phyloP scores from a whole-genome alignment of 257 asterid genomes.

The Solanum etuberosum region DNA sequence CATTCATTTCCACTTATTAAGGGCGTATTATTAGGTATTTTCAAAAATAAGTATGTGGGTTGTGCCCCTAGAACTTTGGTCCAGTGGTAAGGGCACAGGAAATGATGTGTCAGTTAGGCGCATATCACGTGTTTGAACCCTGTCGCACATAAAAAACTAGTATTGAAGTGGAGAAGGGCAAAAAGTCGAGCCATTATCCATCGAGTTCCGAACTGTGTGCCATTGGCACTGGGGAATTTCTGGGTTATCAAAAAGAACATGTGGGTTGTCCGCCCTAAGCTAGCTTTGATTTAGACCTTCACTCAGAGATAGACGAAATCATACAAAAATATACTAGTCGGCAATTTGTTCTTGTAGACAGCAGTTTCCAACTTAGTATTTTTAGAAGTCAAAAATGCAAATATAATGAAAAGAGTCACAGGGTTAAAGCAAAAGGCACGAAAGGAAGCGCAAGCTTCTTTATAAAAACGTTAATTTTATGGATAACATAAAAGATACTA shows the following conservation, averaged over 20 bases:
- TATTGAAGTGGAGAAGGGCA: neutral
- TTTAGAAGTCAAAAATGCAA: neutral
- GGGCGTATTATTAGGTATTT: neutral
- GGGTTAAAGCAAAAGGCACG: neutral
- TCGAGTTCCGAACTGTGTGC: neutral
- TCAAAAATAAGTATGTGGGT: neutral
- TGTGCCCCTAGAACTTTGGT: neutral
- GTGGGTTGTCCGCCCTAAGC: neutral
- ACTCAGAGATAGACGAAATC: neutral
- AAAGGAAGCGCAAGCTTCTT: neutral
- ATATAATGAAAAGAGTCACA: neutral
- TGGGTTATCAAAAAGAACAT: neutral
- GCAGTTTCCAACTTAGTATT: neutral
- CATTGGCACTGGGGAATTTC: neutral
- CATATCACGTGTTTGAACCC: neutral
- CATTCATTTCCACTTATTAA: neutral
- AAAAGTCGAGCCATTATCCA: neutral
- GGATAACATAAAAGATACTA: neutral
- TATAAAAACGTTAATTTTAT: neutral
- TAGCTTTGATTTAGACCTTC: neutral
- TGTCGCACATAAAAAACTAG: neutral
- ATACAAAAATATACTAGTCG: neutral
- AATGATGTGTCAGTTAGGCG: neutral
- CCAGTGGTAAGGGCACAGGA: neutral
- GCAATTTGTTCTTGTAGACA: neutral